Evolutionary conservation across 139 green algal genomes (phyloP).

Genomic region (Micromonas commoda): DNA sequence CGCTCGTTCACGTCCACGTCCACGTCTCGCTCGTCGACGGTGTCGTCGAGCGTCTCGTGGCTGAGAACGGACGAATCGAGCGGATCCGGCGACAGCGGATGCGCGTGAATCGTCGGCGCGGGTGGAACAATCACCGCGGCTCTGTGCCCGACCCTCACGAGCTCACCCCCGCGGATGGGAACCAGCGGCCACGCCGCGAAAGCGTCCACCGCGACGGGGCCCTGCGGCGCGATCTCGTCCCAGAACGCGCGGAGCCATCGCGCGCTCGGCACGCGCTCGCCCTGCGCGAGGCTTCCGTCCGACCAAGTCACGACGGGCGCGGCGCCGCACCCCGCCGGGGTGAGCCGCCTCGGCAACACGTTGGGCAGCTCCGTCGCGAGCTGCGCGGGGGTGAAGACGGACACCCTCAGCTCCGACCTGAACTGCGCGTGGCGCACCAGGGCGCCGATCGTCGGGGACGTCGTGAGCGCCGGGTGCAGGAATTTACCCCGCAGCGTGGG

Average conservation of each 20-base stretch:
- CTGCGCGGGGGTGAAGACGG: neutral
- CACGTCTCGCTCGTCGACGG: no score
- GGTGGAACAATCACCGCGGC: constrained; percentile 30
- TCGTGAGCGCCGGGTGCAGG: neutral
- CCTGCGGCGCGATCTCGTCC: neutral
- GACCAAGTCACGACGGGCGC: neutral
- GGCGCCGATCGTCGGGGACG: neutral
- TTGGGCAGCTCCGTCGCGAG: constrained; percentile 11
- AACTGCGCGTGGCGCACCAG: neutral
- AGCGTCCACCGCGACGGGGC: neutral
- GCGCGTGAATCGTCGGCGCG: neutral
- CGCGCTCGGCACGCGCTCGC: neutral
- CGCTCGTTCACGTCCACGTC: neutral
- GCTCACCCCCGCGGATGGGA: neutral
- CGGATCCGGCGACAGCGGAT: no score
- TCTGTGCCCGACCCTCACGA: constrained; percentile 17
- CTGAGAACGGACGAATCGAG: no score
- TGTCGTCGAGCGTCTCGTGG: no score
- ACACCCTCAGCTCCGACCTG: neutral
- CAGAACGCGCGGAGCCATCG: constrained; percentile 15
- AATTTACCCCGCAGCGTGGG: neutral
- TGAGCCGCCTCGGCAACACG: neutral
- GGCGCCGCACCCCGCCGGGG: neutral
- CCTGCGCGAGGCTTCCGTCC: neutral
- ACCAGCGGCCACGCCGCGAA: constrained; percentile 17